Evolutionary conservation across 1,284 basidiomycete genomes (phyloP).

Genomic region (Heliocybe sulcata): DNA sequence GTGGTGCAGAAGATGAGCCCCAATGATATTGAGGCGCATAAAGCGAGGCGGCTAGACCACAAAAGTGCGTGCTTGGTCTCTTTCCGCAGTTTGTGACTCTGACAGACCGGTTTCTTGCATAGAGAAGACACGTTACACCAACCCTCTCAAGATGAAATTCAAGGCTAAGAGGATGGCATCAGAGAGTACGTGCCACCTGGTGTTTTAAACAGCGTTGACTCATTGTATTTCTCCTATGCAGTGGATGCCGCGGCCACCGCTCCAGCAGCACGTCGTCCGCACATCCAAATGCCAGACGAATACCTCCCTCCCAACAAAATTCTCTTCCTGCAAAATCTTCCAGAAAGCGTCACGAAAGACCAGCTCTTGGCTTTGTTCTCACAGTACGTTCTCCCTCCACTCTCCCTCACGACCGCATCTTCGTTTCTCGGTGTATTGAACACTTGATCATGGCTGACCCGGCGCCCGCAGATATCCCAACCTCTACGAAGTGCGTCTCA

Average conservation of each 20-base stretch:
- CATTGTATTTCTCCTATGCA: slow-evolving; percentile 19
- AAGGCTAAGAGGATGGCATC: slow-evolving; percentile 73
- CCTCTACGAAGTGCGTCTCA: slow-evolving; percentile 91
- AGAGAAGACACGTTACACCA: slow-evolving; percentile 79
- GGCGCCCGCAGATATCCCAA: slow-evolving; percentile 68
- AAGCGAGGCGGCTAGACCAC: slow-evolving; percentile 63
- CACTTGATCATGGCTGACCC: neutral
- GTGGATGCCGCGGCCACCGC: slow-evolving; percentile 65
- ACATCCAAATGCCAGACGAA: slow-evolving; percentile 97
- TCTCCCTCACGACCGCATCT: neutral
- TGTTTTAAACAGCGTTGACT: slow-evolving; percentile 3
- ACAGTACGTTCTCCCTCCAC: slow-evolving; percentile 47
- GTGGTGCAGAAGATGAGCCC: slow-evolving; percentile 74
- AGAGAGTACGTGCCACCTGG: slow-evolving; percentile 43
- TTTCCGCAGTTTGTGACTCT: slow-evolving; percentile 1
- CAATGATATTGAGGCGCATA: slow-evolving; percentile 68
- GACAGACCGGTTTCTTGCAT: slow-evolving; percentile 4
- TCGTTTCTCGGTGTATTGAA: slow-evolving; percentile 4
- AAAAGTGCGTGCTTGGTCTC: slow-evolving; percentile 57
- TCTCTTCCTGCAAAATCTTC: slow-evolving; percentile 95
- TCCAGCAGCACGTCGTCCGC: slow-evolving; percentile 66
- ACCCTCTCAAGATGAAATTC: slow-evolving; percentile 82
- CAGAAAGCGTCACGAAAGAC: slow-evolving; percentile 86
- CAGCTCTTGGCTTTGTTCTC: slow-evolving; percentile 85
- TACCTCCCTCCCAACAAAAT: slow-evolving; percentile 99